phyloP scores from a whole-genome alignment of 176 grass and related monocot species.

The Panicum miliaceum region DNA sequence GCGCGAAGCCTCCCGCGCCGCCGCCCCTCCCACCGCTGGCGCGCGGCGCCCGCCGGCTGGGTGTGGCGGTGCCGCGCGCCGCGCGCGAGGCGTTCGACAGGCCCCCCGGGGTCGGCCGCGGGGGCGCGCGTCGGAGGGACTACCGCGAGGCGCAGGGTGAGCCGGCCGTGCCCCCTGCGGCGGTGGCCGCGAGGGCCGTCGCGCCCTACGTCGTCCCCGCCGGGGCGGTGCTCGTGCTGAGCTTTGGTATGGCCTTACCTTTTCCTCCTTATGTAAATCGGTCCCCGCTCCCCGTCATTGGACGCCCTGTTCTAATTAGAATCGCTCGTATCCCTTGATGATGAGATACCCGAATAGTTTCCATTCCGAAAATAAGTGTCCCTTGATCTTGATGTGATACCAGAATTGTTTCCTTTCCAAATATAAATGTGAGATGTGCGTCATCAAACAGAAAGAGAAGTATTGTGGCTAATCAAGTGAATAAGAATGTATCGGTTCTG shows the following conservation, averaged over 20 bases:
- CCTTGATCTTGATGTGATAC: not conserved
- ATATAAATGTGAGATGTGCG: not conserved
- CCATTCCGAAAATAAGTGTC: not conserved
- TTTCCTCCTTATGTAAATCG: constrained; percentile 1
- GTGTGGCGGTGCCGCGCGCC: constrained; percentile 39
- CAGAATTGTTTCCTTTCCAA: not conserved
- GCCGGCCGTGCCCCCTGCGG: constrained; percentile 23
- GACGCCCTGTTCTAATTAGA: not conserved
- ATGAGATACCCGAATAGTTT: not conserved
- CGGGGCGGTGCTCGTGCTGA: constrained; percentile 55
- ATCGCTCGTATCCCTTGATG: not conserved
- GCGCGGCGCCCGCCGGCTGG: not conserved
- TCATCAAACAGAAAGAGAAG: not conserved
- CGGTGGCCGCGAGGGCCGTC: constrained; percentile 41
- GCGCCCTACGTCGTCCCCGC: constrained; percentile 55
- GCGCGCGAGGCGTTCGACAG: constrained; percentile 42
- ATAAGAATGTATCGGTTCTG: not conserved
- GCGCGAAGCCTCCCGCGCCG: not conserved
- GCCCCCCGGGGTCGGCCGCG: constrained; percentile 34
- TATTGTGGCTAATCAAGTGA: constrained; percentile 3
- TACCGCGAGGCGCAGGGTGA: constrained; percentile 70
- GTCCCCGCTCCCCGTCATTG: not conserved
- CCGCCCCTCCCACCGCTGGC: constrained; percentile 26
- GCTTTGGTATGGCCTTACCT: constrained; percentile 64
- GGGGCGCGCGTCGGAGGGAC: constrained; percentile 48